Evolutionary conservation across 352 stramenopile genomes (phyloP), one percentile per base, ranked within the genome.

Genomic region (Phytophthora hibernalis): DNA sequence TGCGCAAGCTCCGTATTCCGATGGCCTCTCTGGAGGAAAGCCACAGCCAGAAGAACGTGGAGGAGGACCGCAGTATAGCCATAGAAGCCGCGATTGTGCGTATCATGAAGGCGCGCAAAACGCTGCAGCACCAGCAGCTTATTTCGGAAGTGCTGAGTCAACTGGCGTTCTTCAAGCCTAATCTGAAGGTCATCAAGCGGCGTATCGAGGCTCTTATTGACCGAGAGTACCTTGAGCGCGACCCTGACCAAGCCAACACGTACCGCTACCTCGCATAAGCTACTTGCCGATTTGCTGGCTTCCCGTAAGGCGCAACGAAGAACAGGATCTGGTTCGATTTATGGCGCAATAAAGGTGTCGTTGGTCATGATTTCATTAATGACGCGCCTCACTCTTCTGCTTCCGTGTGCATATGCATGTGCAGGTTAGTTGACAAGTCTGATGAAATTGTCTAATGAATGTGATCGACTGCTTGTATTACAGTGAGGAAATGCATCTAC

Each of bases 21-120:
- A 99, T 99, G 97, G 97, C 98, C 26, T 98, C 93, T 24, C 80
- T 99, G 44, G 98, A 99, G 57, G 93, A 99, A 72, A 98, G 91
- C 57, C 93, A 99, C 84, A 99, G 98, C 72, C 97, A 98, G 47
- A 99, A 99, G 80, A 88, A 97, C 48, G 96, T 99, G 5, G 96
- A 99, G 74, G 97, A 99, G 72, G 91, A 98, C 61, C 83, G 92
- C 38, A 92, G 91, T 61, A 98, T 99, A 80, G 97, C 97, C 18
- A 99, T 99, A 74, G 98, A 99, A 85, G 98, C 98, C 37, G 97
- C 97, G 12, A 99, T 99, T 70, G 98, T 99, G 40, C 95, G 98
- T 76, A 99, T 99, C 82, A 99, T 99, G 98, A 99, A 99, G 83
- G 96, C 96, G 18, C 83, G 96, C 60, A 99, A 99, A 80, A 98